These are phyloP conservation scores for Capsicum baccatum DNA, from an alignment of 257 asterid species.

Conservation along the genomic window DNA sequence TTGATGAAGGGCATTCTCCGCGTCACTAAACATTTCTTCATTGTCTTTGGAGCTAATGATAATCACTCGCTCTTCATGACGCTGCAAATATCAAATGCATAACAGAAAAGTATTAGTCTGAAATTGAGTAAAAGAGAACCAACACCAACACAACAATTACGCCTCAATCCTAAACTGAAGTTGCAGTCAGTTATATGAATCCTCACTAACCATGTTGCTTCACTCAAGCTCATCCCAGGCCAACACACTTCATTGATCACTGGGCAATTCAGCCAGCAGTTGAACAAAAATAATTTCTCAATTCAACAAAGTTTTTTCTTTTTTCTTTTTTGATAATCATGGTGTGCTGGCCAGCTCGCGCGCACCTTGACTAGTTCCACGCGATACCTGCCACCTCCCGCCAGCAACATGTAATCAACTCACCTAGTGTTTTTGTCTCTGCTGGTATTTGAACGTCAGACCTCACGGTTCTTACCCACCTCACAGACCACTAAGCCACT, in stretches of 20 bases:
- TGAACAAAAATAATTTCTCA: not conserved
- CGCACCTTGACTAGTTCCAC: too few species aligned
- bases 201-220: not conserved
- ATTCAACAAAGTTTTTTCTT: not conserved
- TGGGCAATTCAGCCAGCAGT: not conserved
- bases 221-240: not conserved
- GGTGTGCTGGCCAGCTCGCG: too few species aligned
- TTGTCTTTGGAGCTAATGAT: constrained; percentile 89
- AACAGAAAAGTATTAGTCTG: not conserved
- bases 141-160: not conserved
- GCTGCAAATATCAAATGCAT: constrained; percentile 51
- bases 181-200: not conserved
- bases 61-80: constrained; percentile 92
- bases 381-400: too few species aligned
- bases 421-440: too few species aligned
- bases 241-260: not conserved
- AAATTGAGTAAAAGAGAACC: constrained; percentile 16
- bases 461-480: too few species aligned
- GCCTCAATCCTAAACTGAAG: not conserved
- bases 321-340: too few species aligned
- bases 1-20: constrained; percentile 97
- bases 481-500: too few species aligned
- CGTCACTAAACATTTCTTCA: constrained; percentile 69
- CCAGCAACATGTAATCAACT: too few species aligned
- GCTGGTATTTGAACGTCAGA: too few species aligned